A percentile compares a stretch with the other conserved stretches of the same genome.
These are phyloP conservation scores for Rhytidhysteron rufulum DNA, from an alignment of 2,329 filamentous ascomycete species.

Conservation along the genomic window DNA sequence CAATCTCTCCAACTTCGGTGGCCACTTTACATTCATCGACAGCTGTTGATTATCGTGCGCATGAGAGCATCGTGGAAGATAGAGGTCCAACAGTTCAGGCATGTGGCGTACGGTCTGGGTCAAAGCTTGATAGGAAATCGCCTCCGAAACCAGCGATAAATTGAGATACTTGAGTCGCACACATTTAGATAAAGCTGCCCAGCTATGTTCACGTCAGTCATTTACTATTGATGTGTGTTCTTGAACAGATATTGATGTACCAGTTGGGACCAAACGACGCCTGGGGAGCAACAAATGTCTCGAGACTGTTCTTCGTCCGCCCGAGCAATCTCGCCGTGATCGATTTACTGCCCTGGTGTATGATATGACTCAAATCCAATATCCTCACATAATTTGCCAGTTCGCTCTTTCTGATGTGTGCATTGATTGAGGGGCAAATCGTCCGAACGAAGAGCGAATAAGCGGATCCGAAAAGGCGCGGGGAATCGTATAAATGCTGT, in stretches of 20 bases:
- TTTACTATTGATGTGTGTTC: too few relatives aligned
- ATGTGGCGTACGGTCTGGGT: conserved; percentile 50
- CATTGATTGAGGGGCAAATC: conserved; percentile 51
- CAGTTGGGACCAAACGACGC: conserved; percentile 56
- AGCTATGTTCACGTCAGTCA: too few relatives aligned
- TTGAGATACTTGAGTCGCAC: conserved; percentile 47
- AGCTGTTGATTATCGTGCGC: conserved; percentile 27
- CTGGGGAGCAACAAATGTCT: conserved; percentile 56
- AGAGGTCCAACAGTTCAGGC: conserved; percentile 41
- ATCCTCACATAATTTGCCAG: conserved; percentile 49
- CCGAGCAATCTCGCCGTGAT: conserved; percentile 55
- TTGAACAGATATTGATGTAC: too few relatives aligned
- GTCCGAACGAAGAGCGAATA: conserved; percentile 54
- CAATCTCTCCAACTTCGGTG: conserved; percentile 39
- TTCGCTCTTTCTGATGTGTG: conserved; percentile 46
- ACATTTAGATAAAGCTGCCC: conserved; percentile 56
- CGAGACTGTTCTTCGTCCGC: conserved; percentile 49
- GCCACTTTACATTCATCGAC: conserved; percentile 37
- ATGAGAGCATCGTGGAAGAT: conserved; percentile 40
- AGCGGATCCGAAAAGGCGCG: conserved; percentile 49
- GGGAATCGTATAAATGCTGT: conserved; percentile 49
- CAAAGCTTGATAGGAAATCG: conserved; percentile 47
- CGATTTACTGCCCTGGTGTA: conserved; percentile 57
- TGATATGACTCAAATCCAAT: conserved; percentile 53
- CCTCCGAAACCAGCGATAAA: conserved; percentile 50